Evolutionary conservation across 306 rosid genomes (phyloP), one percentile per base, ranked within the genome.

Genomic region (Vigna trinervia): DNA sequence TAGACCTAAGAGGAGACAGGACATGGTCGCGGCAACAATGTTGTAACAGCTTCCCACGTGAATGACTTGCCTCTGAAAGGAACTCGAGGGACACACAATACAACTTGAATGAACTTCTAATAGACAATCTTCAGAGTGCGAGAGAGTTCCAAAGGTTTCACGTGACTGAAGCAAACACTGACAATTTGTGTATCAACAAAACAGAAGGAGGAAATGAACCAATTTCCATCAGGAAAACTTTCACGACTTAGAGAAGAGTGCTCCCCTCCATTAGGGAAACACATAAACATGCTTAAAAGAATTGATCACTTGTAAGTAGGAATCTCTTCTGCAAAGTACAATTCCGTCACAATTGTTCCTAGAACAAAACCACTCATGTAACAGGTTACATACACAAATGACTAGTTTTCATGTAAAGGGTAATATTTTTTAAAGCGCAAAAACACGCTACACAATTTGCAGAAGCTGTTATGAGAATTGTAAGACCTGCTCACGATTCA

Each of bases 281-380:
- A 50, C 62, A 48, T n/a, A 54, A 64, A 54, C 30, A 11, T 36
- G 70, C 56, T 68, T 68, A 2, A 77, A 61, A 85, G 69, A 60
- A 51, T 50, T 47, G 45, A 85, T 46, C 41, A 26, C 64, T 64
- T 39, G 67, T 76, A 65, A 66, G 52, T 81, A 13, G 39, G n/a
- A 81, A 51, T 78, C 36, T 39, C 51, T 47, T 45, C 10, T 45
- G 53, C 32, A 32, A 70, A 70, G 74, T 75, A 56, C 6, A 74
- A 79, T 64, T 66, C 67, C 5, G 15, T 46, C 72, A 85, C 53
- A 65, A 50, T 41, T 58, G 74, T 53, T 47, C 45, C 54, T 70
- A 73, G 23, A 32, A 58, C 28, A 71, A 75, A 75, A 51, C 74
- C 32, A 74, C 60, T 57, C 8, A 76, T 4, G 17, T 10, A 51